These are phyloP conservation scores for Phytophthora sansomeana DNA, from an alignment of 352 stramenopile genomes.

Conservation along the genomic window DNA sequence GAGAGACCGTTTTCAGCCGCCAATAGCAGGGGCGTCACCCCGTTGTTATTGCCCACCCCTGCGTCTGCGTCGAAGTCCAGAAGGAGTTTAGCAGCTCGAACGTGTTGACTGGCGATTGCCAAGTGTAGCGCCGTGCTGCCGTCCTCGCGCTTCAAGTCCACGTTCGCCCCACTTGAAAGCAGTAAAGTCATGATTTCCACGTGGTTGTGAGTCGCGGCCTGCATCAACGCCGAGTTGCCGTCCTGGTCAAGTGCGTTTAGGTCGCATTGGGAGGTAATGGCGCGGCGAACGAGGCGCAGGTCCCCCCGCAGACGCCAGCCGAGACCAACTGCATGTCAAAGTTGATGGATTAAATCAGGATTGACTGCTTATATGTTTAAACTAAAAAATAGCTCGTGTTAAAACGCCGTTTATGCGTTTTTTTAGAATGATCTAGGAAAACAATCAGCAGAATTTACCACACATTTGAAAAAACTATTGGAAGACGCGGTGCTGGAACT, in stretches of 20 bases:
- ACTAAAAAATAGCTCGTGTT: too few species aligned
- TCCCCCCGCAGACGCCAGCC: neutral
- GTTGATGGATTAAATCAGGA: too few species aligned
- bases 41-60: neutral
- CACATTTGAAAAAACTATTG: too few species aligned
- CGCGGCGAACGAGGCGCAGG: neutral
- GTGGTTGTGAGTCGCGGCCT: neutral
- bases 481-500: too few species aligned
- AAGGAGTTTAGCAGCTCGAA: slow-evolving; percentile 1
- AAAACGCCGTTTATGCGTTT: too few species aligned
- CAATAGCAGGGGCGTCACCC: slow-evolving; percentile 1
- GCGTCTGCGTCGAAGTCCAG: slow-evolving; percentile 6
- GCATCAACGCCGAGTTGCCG: neutral
- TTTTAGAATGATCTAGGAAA: too few species aligned
- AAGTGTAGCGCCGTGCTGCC: slow-evolving; percentile 3
- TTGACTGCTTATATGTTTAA: too few species aligned
- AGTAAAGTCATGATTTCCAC: slow-evolving; percentile 8
- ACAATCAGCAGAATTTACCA: too few species aligned
- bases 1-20: neutral
- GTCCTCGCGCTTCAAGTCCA: slow-evolving; percentile 1
- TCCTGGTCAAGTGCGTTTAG: neutral
- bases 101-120: neutral
- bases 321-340: neutral
- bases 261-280: neutral
- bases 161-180: too few species aligned